Percentiles rank a stretch among this genome's conserved stretches.
These are phyloP conservation scores for Castanospermum australe DNA, from an alignment of 306 rosid species.

Conservation along the genomic window DNA sequence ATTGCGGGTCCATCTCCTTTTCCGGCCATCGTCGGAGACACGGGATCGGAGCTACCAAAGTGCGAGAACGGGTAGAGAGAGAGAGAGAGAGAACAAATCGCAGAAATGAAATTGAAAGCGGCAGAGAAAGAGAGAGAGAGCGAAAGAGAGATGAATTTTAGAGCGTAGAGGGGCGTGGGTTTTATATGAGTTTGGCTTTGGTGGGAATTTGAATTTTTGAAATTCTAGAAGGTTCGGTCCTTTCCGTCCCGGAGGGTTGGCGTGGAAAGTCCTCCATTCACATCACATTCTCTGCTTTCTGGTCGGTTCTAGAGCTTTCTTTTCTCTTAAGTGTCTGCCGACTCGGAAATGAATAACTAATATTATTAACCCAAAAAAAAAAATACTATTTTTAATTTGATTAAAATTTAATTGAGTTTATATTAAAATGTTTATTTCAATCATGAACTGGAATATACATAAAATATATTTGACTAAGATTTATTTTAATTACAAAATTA, in stretches of 20 bases:
- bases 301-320: constrained; percentile 28
- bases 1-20: constrained; percentile 68
- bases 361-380: no score
- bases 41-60: neutral
- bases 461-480: no score
- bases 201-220: neutral
- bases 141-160: neutral
- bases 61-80: neutral
- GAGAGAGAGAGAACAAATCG: no score
- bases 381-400: no score
- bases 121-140: neutral
- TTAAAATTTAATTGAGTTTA: no score
- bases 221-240: constrained; percentile 28
- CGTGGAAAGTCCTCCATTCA: neutral
- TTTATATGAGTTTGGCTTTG: neutral
- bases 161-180: no score
- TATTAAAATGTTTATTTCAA: no score
- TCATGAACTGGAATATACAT: no score
- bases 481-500: no score
- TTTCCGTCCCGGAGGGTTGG: neutral
- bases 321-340: no score
- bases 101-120: no score
- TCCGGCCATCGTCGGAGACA: constrained; percentile 46
- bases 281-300: constrained; percentile 9
- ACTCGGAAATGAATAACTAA: no score